phyloP scores from a whole-genome alignment of 1,139 yeast species.

The Yamadazyma atmosphaerica region DNA sequence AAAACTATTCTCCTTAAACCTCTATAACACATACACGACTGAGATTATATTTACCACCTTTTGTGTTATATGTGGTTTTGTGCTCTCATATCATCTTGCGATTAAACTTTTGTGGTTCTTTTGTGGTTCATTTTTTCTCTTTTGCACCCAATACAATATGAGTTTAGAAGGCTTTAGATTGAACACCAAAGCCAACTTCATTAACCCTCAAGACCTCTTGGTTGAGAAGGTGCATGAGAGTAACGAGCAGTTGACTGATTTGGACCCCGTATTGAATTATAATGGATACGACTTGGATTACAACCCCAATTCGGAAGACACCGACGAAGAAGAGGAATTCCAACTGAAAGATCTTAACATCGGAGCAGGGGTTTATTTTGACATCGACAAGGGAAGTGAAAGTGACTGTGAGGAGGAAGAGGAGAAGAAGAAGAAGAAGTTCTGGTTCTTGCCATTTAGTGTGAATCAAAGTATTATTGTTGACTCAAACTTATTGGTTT shows the following conservation, averaged over 20 bases:
- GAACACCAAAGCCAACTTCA: slow-evolving; percentile 7
- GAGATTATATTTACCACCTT: no score
- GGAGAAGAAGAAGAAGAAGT: slow-evolving; percentile 15
- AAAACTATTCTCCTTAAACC: no score
- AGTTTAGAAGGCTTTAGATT: slow-evolving; percentile 2
- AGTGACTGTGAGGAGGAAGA: slow-evolving; percentile 10
- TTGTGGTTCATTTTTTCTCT: no score
- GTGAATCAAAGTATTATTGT: slow-evolving; percentile 10
- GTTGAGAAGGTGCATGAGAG: slow-evolving; percentile 7
- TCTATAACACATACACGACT: no score
- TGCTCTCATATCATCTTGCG: no score
- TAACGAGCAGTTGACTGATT: neutral
- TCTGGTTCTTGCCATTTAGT: slow-evolving; percentile 18
- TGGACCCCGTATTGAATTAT: slow-evolving; percentile 6
- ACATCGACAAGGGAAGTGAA: slow-evolving; percentile 9
- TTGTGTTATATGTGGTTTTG: no score
- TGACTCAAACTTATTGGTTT: slow-evolving; percentile 12
- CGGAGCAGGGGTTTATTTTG: slow-evolving; percentile 16
- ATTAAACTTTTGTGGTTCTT: no score
- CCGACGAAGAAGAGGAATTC: slow-evolving; percentile 1
- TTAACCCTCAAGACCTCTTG: slow-evolving; percentile 12
- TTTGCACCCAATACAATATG: slow-evolving; percentile 8
- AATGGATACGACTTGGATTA: slow-evolving; percentile 10
- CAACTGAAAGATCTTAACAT: slow-evolving; percentile 10
- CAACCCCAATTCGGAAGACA: slow-evolving; percentile 1